Percentiles rank a stretch among this genome's conserved stretches.
Conservation (phyloP, 75 land plant genomes). For the Picea sitchensis region DNA sequence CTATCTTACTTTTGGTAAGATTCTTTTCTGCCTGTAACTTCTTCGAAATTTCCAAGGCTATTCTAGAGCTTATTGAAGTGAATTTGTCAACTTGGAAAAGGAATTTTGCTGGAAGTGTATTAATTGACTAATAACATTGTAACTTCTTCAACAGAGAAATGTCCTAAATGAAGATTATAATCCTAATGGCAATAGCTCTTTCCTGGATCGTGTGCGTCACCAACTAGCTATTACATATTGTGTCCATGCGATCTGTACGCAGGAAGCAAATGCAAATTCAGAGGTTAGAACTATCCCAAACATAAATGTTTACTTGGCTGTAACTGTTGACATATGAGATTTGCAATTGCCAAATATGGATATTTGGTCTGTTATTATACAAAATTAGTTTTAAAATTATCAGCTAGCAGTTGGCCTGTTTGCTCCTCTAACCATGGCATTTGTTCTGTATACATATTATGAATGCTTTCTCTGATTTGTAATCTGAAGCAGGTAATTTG, state of each 20-base stretch:
- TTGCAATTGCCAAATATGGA: neutral
- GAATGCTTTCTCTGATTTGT: neutral
- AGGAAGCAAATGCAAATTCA: conserved; percentile 51
- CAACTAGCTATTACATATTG: conserved; percentile 62
- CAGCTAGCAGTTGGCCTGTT: neutral
- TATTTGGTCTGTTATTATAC: neutral
- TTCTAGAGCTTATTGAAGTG: too few relatives aligned
- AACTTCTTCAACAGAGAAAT: conserved; percentile 19
- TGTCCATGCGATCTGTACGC: conserved; percentile 57
- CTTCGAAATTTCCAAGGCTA: neutral
- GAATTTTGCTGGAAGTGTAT: neutral
- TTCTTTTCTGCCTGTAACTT: conserved; percentile 1
- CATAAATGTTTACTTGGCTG: neutral
- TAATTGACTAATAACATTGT: conserved; percentile 4
- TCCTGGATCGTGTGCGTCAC: conserved; percentile 19
- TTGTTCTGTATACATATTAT: neutral
- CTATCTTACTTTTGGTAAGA: conserved; percentile 57
- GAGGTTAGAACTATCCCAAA: conserved; percentile 25
- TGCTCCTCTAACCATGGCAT: neutral
- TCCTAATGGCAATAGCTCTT: neutral
- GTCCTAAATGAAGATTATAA: conserved; percentile 5
- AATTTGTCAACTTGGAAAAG: neutral
- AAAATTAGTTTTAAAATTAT: neutral
- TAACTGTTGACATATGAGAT: neutral
- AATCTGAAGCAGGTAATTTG: neutral